Evolutionary conservation across 1,284 basidiomycete genomes (phyloP).

Genomic region (Vanrija sp.): DNA sequence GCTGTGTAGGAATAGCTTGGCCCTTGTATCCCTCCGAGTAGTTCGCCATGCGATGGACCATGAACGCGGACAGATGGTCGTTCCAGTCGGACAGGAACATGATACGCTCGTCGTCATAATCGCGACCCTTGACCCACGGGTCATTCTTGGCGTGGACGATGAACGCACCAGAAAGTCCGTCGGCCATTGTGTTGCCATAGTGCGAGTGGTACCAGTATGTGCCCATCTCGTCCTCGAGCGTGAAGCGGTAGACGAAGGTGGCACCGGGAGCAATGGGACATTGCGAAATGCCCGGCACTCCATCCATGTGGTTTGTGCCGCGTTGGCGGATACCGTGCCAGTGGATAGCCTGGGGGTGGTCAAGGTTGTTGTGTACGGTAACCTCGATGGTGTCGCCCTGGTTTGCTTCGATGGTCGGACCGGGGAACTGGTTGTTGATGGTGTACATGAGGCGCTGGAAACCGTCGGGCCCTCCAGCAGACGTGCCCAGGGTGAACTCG

Average conservation of each 20-base stretch:
- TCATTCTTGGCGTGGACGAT: conserved; percentile 31
- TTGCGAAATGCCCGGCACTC: conserved; percentile 32
- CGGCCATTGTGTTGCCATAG: conserved; percentile 30
- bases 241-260: conserved; percentile 53
- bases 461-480: conserved; percentile 5
- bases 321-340: conserved; percentile 39
- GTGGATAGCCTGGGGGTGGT: conserved; percentile 23
- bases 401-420: conserved; percentile 35
- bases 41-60: conserved; percentile 12
- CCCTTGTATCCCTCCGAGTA: conserved; percentile 1
- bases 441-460: conserved; percentile 6
- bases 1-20: conserved; percentile 4
- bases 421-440: conserved; percentile 18
- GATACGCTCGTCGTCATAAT: conserved; percentile 31
- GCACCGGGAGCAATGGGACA: conserved; percentile 56
- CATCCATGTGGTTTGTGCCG: conserved; percentile 28
- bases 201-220: conserved; percentile 40
- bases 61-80: conserved; percentile 22
- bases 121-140: conserved; percentile 18
- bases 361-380: conserved; percentile 28
- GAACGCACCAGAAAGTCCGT: conserved; percentile 30
- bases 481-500: conserved; percentile 3
- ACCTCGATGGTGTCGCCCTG: conserved; percentile 30
- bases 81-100: conserved; percentile 28
- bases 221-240: conserved; percentile 26